Percentiles rank a stretch among this genome's conserved stretches.
These are phyloP conservation scores for Pythium volutum DNA, from an alignment of 352 stramenopile genomes.

Conservation along the genomic window DNA sequence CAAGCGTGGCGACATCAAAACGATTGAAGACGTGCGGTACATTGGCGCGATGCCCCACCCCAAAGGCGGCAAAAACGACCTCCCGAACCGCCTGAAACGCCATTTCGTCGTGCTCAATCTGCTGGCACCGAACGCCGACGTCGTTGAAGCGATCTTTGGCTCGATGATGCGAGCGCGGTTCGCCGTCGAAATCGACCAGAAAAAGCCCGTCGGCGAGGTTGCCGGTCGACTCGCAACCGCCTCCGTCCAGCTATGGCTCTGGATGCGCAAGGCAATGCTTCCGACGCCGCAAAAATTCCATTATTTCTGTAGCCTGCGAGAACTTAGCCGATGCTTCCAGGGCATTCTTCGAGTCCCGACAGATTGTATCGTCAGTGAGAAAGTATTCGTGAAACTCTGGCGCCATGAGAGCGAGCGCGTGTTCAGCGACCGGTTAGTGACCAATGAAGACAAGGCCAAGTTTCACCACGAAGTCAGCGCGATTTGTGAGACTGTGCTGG, in stretches of 20 bases:
- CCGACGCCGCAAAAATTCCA: conserved; percentile 81
- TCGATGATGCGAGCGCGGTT: conserved; percentile 71
- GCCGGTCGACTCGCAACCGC: conserved; percentile 40
- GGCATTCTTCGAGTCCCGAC: conserved; percentile 63
- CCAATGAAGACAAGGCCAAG: conserved; percentile 63
- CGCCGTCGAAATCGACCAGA: conserved; percentile 22
- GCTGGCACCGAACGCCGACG: conserved; percentile 59
- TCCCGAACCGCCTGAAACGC: conserved; percentile 86
- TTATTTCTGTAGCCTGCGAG: conserved; percentile 79
- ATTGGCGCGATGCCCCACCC: conserved; percentile 64
- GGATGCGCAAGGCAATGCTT: conserved; percentile 63
- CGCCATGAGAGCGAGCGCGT: conserved; percentile 82
- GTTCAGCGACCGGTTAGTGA: conserved; percentile 75
- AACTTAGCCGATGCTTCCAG: conserved; percentile 75
- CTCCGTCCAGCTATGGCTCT: conserved; percentile 66
- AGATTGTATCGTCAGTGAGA: conserved; percentile 47
- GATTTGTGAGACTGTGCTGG: conserved; percentile 46
- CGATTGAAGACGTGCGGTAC: conserved; percentile 66
- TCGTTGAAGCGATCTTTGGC: conserved; percentile 87
- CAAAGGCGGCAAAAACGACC: conserved; percentile 72
- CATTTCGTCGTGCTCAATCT: conserved; percentile 91
- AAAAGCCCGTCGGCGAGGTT: conserved; percentile 46
- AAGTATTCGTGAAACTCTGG: conserved; percentile 68
- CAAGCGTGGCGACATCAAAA: conserved; percentile 77
- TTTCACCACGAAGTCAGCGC: conserved; percentile 55